Evolutionary conservation across 2,329 filamentous ascomycete genomes (phyloP).

Genomic region (Aspergillus tubingensis): DNA sequence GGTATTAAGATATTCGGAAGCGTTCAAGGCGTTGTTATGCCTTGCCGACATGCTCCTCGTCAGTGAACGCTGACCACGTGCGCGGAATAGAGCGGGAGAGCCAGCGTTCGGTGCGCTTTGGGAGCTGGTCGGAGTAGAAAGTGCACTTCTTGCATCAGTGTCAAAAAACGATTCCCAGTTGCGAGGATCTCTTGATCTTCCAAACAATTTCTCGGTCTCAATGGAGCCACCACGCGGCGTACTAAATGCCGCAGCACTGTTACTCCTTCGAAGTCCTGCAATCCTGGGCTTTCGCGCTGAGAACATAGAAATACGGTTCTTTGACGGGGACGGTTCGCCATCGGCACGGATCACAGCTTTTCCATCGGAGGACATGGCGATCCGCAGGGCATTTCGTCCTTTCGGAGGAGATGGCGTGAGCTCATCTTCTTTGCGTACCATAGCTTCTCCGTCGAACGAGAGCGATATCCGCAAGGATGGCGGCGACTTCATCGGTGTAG

Average conservation of each 20-base stretch:
- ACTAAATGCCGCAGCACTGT: constrained; percentile 64
- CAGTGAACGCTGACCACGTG: constrained; percentile 60
- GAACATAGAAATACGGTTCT: constrained; percentile 52
- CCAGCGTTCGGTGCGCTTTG: constrained; percentile 66
- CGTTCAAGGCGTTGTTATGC: constrained; percentile 41
- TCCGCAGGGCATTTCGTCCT: constrained; percentile 60
- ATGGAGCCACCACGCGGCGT: constrained; percentile 59
- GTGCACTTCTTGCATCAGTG: constrained; percentile 72
- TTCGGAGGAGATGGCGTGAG: constrained; percentile 45
- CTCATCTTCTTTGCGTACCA: constrained; percentile 42
- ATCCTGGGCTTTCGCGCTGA: constrained; percentile 52
- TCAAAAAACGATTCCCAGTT: constrained; percentile 93
- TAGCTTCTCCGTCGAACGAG: constrained; percentile 44
- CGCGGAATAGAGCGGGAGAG: constrained; percentile 78
- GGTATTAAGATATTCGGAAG: constrained; percentile 48
- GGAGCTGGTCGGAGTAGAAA: constrained; percentile 78
- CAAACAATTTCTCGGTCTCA: constrained; percentile 56
- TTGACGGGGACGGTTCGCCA: constrained; percentile 68
- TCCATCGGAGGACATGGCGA: constrained; percentile 84
- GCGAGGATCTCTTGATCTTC: constrained; percentile 81
- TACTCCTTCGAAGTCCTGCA: constrained; percentile 66
- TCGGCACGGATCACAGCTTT: constrained; percentile 81
- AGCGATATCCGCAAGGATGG: constrained; percentile 45
- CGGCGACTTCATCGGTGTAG: constrained; percentile 32
- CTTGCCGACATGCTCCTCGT: constrained; percentile 59